Conservation (phyloP, 306 rosid genomes). For the Pachyrhizus erosus region DNA sequence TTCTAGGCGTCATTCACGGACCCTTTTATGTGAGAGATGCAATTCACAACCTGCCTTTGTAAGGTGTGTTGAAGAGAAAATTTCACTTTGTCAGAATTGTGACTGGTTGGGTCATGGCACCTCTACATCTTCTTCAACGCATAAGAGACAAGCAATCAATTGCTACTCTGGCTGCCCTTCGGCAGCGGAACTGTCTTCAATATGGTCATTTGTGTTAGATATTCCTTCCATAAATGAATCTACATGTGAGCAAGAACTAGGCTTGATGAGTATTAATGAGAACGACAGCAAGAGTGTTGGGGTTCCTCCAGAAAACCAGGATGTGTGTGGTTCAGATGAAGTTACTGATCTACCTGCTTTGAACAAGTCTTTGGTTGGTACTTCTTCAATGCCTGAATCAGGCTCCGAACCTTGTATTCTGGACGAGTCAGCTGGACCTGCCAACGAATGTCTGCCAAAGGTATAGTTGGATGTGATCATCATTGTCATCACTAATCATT, state of each 20-base stretch:
- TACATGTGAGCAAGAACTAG: conserved; percentile 85
- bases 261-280: conserved; percentile 90
- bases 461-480: conserved; percentile 48
- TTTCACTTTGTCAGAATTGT: conserved; percentile 93
- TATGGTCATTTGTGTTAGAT: conserved; percentile 84
- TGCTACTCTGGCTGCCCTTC: conserved; percentile 97
- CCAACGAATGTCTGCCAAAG: conserved; percentile 66
- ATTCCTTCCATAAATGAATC: conserved; percentile 59
- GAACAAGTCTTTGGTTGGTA: conserved; percentile 56
- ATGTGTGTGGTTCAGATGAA: conserved; percentile 52
- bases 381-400: conserved; percentile 61
- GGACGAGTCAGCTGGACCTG: conserved; percentile 57
- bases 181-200: conserved; percentile 83
- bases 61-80: conserved; percentile 80
- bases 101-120: conserved; percentile 81
- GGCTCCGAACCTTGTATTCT: conserved; percentile 49
- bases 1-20: conserved; percentile 87
- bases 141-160: conserved; percentile 75
- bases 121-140: conserved; percentile 66
- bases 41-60: conserved; percentile 81
- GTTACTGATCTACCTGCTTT: conserved; percentile 39
- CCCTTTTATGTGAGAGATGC: conserved; percentile 89
- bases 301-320: conserved; percentile 57
- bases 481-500: not conserved
- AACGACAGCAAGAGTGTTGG: conserved; percentile 51